Evolutionary conservation across 768 basidiomycete species (phyloP), one percentile per base, ranked within the genome.

Genomic region (Amanita fuliginea): DNA sequence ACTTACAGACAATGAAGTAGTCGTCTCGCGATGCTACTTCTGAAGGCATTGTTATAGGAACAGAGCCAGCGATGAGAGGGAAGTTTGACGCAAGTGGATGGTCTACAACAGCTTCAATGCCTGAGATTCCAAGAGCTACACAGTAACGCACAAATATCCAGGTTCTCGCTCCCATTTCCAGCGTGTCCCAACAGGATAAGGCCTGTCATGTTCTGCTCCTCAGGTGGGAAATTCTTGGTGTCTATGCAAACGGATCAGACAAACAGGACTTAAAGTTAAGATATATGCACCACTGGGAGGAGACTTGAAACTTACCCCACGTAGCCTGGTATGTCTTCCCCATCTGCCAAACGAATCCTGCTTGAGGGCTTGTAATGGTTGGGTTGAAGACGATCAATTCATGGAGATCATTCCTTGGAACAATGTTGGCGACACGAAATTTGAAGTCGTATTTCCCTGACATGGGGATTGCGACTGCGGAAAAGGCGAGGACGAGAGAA

Each of bases 101-200:
- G 21, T 18, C 64, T 66, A 26, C 13, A 13, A 28, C 7, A 19
- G 7, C 24, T 9, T 18, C 10, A 21, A 19, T 3, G 24, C 8
- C 36, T 26, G 41, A 21, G 37, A 2, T 13, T 13, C 13, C 10
- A n/a, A 16, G 19, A 33, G 26, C 6, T 26, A 26, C 5, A 19
- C 22, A 30, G n/a, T n/a, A n/a, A 62, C 75, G 47, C 49, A 76
- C 77, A 5, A 21, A 63, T 60, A 47, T 78, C 66, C 56, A 78
- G 57, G 54, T 79, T 68, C 54, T 80, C 77, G 47, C 69, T 74
- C 30, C 58, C 45, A 41, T 56, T 54, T 10, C 52, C 46, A 6
- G 51, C 16, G 52, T 60, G 61, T 14, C 78, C 78, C 42, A 81
- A 63, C 6, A 78, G 45, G 36, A 79, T 53, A 22, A 56, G 21